Evolutionary conservation across 192 early-diverging fungal genomes (phyloP).

Genomic region (Backusella circina): DNA sequence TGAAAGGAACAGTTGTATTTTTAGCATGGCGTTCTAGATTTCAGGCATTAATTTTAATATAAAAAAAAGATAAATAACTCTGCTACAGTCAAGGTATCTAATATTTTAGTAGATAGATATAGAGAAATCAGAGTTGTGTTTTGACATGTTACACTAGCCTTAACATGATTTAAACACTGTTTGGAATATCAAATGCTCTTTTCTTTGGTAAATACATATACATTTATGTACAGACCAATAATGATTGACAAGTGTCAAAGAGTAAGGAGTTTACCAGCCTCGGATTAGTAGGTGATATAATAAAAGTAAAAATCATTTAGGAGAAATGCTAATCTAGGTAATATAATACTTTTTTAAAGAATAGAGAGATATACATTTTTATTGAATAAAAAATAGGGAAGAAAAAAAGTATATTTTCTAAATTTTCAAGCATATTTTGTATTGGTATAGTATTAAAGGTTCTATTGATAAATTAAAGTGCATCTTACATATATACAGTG

Average conservation of each 20-base stretch:
- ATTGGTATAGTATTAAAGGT: neutral
- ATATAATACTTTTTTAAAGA: neutral
- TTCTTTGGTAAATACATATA: neutral
- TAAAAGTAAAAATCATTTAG: neutral
- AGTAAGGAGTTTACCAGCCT: neutral
- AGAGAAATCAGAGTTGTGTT: neutral
- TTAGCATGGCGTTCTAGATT: neutral
- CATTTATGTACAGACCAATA: neutral
- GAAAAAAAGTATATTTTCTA: neutral
- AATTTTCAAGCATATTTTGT: neutral
- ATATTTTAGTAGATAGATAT: neutral
- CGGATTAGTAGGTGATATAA: neutral
- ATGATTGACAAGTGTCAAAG: neutral
- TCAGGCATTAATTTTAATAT: neutral
- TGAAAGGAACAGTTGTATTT: neutral
- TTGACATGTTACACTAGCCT: neutral
- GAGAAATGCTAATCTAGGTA: neutral
- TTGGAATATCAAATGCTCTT: neutral
- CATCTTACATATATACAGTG: neutral
- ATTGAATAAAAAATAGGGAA: neutral
- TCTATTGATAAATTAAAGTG: neutral
- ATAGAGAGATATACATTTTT: neutral
- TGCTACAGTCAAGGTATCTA: neutral
- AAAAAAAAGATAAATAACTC: neutral
- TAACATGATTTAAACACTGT: neutral